Evolutionary conservation across 306 rosid species (phyloP).

Genomic region (Cyclanthera cordifolia): DNA sequence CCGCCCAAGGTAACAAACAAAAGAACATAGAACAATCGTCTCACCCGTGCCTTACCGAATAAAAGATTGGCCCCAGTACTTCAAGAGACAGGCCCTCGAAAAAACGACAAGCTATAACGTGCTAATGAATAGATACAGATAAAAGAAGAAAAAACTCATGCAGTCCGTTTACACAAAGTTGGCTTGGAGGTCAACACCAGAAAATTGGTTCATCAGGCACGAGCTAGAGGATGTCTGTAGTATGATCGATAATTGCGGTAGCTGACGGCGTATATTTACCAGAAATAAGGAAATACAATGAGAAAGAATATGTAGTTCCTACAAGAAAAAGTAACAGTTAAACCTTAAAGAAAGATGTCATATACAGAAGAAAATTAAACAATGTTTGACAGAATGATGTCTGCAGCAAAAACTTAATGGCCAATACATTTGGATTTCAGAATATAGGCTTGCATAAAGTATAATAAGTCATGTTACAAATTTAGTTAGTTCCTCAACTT

Average conservation of each 20-base stretch:
- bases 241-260: slow-evolving; percentile 67
- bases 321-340: slow-evolving; percentile 63
- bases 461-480: too few species aligned
- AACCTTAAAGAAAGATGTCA: not conserved
- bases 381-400: not conserved
- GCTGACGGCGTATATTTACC: slow-evolving; percentile 81
- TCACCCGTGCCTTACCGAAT: not conserved
- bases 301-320: slow-evolving; percentile 61
- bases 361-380: not conserved
- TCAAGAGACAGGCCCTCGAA: not conserved
- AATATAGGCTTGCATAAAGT: not conserved
- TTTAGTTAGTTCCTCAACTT: too few species aligned
- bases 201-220: slow-evolving; percentile 70
- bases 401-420: not conserved
- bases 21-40: not conserved
- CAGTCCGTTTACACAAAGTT: slow-evolving; percentile 50
- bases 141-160: slow-evolving; percentile 18
- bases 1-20: not conserved
- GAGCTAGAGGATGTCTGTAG: slow-evolving; percentile 67
- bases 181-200: slow-evolving; percentile 90
- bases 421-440: not conserved
- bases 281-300: slow-evolving; percentile 73
- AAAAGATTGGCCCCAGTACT: not conserved
- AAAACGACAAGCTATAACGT: not conserved
- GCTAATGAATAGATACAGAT: not conserved